Evolutionary conservation across 1,284 basidiomycete genomes (phyloP), one percentile per base, ranked within the genome.

Genomic region (Pyrrhoderma noxium): DNA sequence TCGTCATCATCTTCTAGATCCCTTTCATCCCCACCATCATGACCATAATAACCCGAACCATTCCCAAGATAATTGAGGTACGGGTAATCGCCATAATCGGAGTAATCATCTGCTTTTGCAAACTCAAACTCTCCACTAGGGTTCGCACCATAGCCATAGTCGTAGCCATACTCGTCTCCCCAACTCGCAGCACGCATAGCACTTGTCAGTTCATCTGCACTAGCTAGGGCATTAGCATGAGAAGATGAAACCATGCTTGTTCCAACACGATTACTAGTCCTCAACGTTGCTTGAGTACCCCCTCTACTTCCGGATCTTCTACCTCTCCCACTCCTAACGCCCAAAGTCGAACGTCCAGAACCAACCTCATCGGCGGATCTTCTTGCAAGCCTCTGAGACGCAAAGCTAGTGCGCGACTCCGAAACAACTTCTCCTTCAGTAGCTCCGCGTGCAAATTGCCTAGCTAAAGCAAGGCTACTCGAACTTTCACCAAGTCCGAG

Each of bases 111-210:
- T n/a, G 23, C 48, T 11, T 49, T 38, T 4, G n/a, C 7, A 31
- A 31, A 11, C 42, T 45, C 45, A 16, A 14, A 22, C 9, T 43
- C 41, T 14, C 27, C 35, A 19, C 34, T n/a, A 3, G 14, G 42
- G 41, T 40, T 40, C 44, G n/a, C 37, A 11, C 50, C 50, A 25
- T 46, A 52, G n/a, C 50, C 50, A 40, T 46, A 52, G 8, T 40
- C 44, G 18, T 40, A n/a, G 3, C 44, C 44, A 36, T 47, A 54
- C 16, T 40, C 48, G 31, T 51, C 53, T 27, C 49, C 53, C 53
- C 53, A 54, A 31, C 53, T 54, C 27, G 44, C 27, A 23, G 53
- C 53, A 22, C 53, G 48, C 48, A 49, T 45, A 11, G 51, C 51
- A 38, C 46, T 53, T 18, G 51, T 47, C 18, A 53, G 39, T 31